Percentiles rank a stretch among this genome's conserved stretches.
Conservation (phyloP, 805 yeast species). For the Saccharomycopsis guyanensis region DNA sequence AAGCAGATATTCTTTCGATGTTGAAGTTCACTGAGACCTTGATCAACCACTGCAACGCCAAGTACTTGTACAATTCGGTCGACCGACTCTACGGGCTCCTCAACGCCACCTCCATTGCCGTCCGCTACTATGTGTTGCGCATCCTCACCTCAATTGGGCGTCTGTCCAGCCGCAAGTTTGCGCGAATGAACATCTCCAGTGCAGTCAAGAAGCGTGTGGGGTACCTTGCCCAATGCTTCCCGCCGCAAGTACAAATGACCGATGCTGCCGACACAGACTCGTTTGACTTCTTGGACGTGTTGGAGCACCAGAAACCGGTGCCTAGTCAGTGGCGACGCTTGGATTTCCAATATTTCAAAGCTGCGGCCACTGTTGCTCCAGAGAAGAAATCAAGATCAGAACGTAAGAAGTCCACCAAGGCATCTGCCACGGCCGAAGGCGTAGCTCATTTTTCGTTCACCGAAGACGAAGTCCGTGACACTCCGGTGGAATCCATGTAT, state of each 20-base stretch:
- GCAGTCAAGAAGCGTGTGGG: slow-evolving; percentile 1
- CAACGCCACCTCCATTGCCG: background rate
- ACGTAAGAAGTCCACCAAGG: slow-evolving; percentile 22
- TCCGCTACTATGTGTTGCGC: slow-evolving; percentile 10
- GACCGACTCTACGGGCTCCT: slow-evolving; percentile 12
- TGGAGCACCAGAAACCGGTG: slow-evolving; percentile 34
- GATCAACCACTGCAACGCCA: slow-evolving; percentile 52
- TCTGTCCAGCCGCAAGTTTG: background rate
- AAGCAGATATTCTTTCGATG: slow-evolving; percentile 35
- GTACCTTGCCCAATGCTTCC: slow-evolving; percentile 31
- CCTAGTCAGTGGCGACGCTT: slow-evolving; percentile 53
- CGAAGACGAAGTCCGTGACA: slow-evolving; percentile 49
- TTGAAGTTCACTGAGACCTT: slow-evolving; percentile 55
- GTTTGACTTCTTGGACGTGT: slow-evolving; percentile 40
- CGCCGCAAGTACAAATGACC: slow-evolving; percentile 25
- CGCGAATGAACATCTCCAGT: background rate
- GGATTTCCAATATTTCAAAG: slow-evolving; percentile 45
- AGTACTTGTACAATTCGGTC: slow-evolving; percentile 24
- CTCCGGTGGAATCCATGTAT: slow-evolving; percentile 52
- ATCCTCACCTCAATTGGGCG: slow-evolving; percentile 8
- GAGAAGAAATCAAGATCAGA: slow-evolving; percentile 22
- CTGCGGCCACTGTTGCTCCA: slow-evolving; percentile 15
- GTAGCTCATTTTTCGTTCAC: slow-evolving; percentile 42
- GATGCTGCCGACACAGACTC: slow-evolving; percentile 24
- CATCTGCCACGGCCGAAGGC: slow-evolving; percentile 29